Evolutionary conservation across 129 eudicot species (phyloP).

Genomic region (Artemisia argyi): DNA sequence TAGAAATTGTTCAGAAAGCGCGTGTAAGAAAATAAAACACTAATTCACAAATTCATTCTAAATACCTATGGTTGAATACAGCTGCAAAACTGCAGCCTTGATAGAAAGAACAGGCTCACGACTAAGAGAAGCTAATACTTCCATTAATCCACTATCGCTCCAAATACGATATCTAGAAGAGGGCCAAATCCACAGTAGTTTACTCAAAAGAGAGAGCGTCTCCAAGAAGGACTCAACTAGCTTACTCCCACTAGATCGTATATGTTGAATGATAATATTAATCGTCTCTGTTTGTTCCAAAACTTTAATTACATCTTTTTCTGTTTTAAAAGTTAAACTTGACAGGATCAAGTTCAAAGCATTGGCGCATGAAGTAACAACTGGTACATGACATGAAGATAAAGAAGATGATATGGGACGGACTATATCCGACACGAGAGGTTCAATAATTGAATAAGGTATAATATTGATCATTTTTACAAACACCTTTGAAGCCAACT

Average conservation of each 20-base stretch:
- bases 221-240: constrained; percentile 52
- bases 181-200: constrained; percentile 76
- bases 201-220: constrained; percentile 64
- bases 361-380: constrained; percentile 65
- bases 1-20: constrained; percentile 29
- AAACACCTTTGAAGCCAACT: constrained; percentile 58
- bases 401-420: constrained; percentile 62
- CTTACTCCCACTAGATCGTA: constrained; percentile 37
- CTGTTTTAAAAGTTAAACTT: constrained; percentile 43
- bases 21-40: constrained; percentile 10
- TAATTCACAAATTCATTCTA: constrained; percentile 6
- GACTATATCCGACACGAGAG: constrained; percentile 51
- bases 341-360: constrained; percentile 59
- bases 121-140: constrained; percentile 35
- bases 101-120: constrained; percentile 47
- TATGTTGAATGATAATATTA: constrained; percentile 41
- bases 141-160: constrained; percentile 54
- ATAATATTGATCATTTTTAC: constrained; percentile 59
- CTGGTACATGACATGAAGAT: constrained; percentile 46
- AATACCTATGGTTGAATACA: constrained; percentile 82
- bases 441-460: constrained; percentile 55
- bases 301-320: constrained; percentile 59
- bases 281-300: constrained; percentile 52
- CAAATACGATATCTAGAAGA: constrained; percentile 68
- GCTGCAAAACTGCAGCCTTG: constrained; percentile 56